phyloP scores from a whole-genome alignment of 345 rosid genomes.

The Durio zibethinus region DNA sequence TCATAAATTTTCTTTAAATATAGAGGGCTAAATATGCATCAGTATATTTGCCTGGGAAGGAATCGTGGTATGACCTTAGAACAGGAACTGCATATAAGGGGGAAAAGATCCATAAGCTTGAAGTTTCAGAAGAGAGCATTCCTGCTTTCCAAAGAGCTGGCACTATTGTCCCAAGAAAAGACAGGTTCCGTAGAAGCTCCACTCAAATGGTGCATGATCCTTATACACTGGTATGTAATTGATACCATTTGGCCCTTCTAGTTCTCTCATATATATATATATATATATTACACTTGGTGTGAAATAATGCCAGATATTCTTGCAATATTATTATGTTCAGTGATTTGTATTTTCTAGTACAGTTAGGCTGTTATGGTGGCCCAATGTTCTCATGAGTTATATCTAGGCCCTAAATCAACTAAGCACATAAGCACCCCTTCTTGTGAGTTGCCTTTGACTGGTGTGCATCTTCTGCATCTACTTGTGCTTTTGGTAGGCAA shows the following conservation, averaged over 20 bases:
- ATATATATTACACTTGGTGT: neutral
- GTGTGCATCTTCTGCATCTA: neutral
- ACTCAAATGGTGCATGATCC: slow-evolving; percentile 96
- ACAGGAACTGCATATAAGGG: slow-evolving; percentile 66
- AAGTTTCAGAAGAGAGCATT: slow-evolving; percentile 72
- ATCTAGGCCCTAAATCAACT: neutral
- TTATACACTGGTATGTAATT: slow-evolving; percentile 72
- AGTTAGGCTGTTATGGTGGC: neutral
- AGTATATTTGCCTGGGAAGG: slow-evolving; percentile 89
- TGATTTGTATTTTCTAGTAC: neutral
- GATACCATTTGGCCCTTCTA: neutral
- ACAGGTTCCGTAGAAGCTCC: slow-evolving; percentile 86
- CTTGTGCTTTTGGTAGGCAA: neutral
- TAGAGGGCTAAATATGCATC: slow-evolving; percentile 70
- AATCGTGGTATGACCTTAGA: slow-evolving; percentile 83
- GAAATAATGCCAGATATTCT: neutral
- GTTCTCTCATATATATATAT: slow-evolving; percentile 2
- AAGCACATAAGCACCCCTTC: neutral
- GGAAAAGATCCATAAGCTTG: slow-evolving; percentile 65
- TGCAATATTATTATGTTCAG: neutral
- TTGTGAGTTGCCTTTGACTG: neutral
- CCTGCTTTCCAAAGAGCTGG: slow-evolving; percentile 99
- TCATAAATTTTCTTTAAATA: slow-evolving; percentile 5
- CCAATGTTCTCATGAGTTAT: neutral
- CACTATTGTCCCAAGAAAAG: slow-evolving; percentile 87